Evolutionary conservation across 192 early-diverging fungal species (phyloP).

Genomic region (Lunasporangiospora selenospora): DNA sequence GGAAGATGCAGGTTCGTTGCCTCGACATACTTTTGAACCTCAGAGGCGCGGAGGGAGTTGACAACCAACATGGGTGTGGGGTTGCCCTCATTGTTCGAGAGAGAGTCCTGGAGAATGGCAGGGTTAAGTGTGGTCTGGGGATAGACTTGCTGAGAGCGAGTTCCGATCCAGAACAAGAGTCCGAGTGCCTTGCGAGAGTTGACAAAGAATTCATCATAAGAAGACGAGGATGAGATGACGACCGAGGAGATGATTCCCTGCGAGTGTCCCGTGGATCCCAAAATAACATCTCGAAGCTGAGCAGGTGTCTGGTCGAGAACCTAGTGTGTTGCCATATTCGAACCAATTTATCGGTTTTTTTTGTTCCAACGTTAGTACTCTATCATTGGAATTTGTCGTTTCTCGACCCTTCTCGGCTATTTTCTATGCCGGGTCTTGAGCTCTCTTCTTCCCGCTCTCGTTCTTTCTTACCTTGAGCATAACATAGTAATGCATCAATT

Average conservation of each 20-base stretch:
- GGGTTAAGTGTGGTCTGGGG: slow-evolving; percentile 85
- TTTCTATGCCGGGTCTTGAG: neutral
- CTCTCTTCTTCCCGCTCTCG: neutral
- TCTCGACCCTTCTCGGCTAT: too few species aligned
- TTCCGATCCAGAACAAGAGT: slow-evolving; percentile 84
- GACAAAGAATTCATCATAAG: slow-evolving; percentile 77
- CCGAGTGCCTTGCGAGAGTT: slow-evolving; percentile 83
- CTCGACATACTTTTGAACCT: slow-evolving; percentile 86
- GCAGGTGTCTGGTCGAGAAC: slow-evolving; percentile 66
- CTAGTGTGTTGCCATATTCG: too few species aligned
- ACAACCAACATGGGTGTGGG: slow-evolving; percentile 94
- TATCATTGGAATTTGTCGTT: too few species aligned
- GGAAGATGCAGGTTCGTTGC: slow-evolving; percentile 88
- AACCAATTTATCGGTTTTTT: too few species aligned
- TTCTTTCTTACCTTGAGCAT: slow-evolving; percentile 65
- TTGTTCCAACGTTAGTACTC: too few species aligned
- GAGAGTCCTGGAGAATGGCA: slow-evolving; percentile 88
- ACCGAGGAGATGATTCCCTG: slow-evolving; percentile 90
- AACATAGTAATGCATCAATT: slow-evolving; percentile 89
- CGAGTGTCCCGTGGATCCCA: slow-evolving; percentile 86
- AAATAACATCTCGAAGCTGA: slow-evolving; percentile 62
- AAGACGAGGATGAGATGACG: slow-evolving; percentile 78
- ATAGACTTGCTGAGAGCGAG: slow-evolving; percentile 79
- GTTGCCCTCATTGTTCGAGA: slow-evolving; percentile 87
- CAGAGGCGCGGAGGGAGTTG: slow-evolving; percentile 79